Evolutionary conservation across 129 eudicot species (phyloP).

Genomic region (Helichrysum umbraculigerum): DNA sequence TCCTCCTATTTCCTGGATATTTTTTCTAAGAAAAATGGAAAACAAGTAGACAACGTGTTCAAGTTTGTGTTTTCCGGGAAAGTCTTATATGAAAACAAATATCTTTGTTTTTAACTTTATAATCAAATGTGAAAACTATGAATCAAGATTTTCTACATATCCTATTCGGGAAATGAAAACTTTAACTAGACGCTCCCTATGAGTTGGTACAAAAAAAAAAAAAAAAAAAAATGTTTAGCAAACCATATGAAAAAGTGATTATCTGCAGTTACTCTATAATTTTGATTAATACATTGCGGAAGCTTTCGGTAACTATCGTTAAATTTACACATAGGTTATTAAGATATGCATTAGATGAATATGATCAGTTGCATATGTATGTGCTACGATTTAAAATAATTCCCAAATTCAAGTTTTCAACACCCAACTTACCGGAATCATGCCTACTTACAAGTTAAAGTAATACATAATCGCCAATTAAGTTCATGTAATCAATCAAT

Average conservation of each 20-base stretch:
- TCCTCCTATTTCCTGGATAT: no score
- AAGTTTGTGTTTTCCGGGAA: no score
- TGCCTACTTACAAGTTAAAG: neutral
- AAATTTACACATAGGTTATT: neutral
- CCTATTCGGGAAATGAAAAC: no score
- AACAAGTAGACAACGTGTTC: no score
- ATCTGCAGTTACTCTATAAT: neutral
- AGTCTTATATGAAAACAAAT: neutral
- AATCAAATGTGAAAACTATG: neutral
- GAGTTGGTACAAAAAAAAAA: neutral
- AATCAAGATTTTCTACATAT: neutral
- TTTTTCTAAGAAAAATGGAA: no score
- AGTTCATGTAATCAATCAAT: neutral
- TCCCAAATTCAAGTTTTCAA: conserved; percentile 17
- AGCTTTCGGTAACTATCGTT: neutral
- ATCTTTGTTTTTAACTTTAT: neutral
- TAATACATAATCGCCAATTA: neutral
- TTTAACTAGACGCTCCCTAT: neutral
- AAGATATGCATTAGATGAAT: neutral
- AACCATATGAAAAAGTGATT: no score
- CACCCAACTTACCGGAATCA: neutral
- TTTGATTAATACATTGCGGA: neutral
- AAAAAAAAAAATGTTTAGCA: no score
- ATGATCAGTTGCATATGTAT: neutral
- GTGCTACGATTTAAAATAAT: neutral